A percentile compares a stretch with the other conserved stretches of the same genome.
Evolutionary conservation across 345 rosid genomes (phyloP).

Genomic region (Eucalyptus leucophloia): DNA sequence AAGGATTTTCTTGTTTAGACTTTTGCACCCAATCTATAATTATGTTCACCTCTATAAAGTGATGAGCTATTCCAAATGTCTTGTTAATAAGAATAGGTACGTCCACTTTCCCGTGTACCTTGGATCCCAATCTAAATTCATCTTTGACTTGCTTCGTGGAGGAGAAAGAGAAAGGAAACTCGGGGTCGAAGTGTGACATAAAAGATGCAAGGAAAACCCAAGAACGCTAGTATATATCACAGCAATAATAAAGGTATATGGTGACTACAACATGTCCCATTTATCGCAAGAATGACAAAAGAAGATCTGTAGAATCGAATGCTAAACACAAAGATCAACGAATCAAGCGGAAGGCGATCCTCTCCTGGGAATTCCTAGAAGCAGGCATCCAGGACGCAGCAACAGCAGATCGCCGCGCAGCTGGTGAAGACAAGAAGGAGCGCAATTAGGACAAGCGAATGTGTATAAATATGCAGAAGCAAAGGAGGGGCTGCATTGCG

Average conservation of each 20-base stretch:
- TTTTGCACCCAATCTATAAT: too few species aligned
- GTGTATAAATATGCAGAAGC: background rate
- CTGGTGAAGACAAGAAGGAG: slow-evolving; percentile 12
- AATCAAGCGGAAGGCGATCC: background rate
- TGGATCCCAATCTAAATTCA: background rate
- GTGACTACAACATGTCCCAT: background rate
- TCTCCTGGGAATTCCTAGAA: background rate
- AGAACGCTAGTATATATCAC: background rate
- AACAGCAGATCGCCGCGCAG: slow-evolving; percentile 40
- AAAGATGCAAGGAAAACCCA: background rate
- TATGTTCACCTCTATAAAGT: too few species aligned
- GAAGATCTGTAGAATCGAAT: background rate
- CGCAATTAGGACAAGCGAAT: background rate
- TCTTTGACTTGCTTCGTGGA: background rate
- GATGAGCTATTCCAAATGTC: too few species aligned
- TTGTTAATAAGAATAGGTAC: background rate
- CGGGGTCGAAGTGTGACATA: background rate
- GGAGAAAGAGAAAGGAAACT: background rate
- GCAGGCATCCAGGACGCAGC: background rate
- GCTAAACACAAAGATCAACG: background rate
- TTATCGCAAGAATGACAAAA: background rate
- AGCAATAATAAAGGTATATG: background rate
- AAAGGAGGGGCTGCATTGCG: background rate
- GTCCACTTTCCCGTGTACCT: rapidly evolving
- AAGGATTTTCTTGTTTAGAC: background rate